Base-by-base conservation (phyloP, 2,329 filamentous ascomycete genomes). In the Apiospora sp. region DNA sequence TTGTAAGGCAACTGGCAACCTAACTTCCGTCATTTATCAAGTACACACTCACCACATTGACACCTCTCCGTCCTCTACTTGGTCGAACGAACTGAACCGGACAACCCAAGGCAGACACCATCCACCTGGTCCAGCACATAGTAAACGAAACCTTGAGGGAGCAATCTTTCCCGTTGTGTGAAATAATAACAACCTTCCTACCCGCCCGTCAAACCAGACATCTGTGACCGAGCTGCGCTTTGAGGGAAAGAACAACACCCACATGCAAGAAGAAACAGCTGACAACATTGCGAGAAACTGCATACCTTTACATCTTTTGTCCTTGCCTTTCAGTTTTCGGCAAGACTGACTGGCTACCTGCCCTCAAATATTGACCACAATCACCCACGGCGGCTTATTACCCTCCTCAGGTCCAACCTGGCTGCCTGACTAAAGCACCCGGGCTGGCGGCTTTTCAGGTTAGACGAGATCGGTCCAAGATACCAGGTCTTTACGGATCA, bases 131-230 rank as follows among this genome's bases (percentile, higher is more conserved):
- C 41, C 30, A 41, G 34, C 58, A 41, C 58, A 64, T 41, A 64
- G 58, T 24, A 13, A 41, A 64, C 58, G 58, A 64, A 64, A 64
- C 58, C 58, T 64, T 64, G 58, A 64, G 58, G 58, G 58, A 41
- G 22, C 58, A 64, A 41, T 37, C 19, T 64, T 64, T n/a, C 22
- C 58, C 16, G 58, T 4, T n/a, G 58, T 22, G 41, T 64, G 58
- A n/a, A 64, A 64, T 64, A 34, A 64, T n/a, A 64, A 41, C 8
- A 8, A 5, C 58, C 58, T 41, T 64, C 30, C 24, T 64, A n/a
- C 14, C 10, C 30, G n/a, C 58, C 34, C 58, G 34, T n/a, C 34
- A 41, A 41, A 64, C 58, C 34, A 64, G 58, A 64, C 58, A 64
- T 37, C 58, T 6, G 16, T 64, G 34, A 64, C 58, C 14, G 22